Conservation (phyloP, 1,139 yeast species). For the Saccharomyces pastorianus region DNA sequence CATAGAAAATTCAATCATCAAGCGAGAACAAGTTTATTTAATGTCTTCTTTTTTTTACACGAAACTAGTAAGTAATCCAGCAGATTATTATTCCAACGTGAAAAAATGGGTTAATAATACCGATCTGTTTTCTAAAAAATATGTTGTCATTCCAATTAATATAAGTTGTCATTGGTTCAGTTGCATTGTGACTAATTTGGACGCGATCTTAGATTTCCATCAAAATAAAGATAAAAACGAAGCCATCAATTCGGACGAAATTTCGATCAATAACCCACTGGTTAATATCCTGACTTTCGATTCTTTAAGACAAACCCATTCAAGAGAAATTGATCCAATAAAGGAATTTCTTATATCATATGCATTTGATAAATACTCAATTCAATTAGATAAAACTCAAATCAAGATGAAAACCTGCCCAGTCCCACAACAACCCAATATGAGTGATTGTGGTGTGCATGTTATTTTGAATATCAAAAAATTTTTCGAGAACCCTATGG, state of each 20-base stretch:
- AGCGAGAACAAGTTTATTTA: constrained; percentile 42
- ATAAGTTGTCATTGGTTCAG: constrained; percentile 85
- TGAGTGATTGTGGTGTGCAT: constrained; percentile 93
- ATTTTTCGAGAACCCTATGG: constrained; percentile 47
- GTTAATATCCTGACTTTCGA: constrained; percentile 68
- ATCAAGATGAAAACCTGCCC: constrained; percentile 40
- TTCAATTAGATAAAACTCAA: constrained; percentile 41
- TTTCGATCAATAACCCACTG: constrained; percentile 22
- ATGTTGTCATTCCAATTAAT: constrained; percentile 74
- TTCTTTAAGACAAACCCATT: constrained; percentile 59
- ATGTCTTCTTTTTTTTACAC: constrained; percentile 83
- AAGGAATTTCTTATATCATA: constrained; percentile 57
- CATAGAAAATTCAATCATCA: constrained; percentile 16
- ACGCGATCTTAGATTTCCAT: constrained; percentile 12
- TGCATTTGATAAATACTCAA: constrained; percentile 54
- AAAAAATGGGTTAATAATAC: constrained; percentile 73
- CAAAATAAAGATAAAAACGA: constrained; percentile 2
- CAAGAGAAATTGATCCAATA: constrained; percentile 46
- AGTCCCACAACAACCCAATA: constrained; percentile 81
- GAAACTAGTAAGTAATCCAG: constrained; percentile 41
- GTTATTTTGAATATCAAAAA: constrained; percentile 69
- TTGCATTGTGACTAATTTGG: constrained; percentile 51
- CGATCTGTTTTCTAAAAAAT: constrained; percentile 52
- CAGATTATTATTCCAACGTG: constrained; percentile 52
- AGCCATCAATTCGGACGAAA: constrained; percentile 9